Evolutionary conservation across 208 protist species (phyloP), one percentile per base, ranked within the genome.

Genomic region (Crithidia acanthocephali): DNA sequence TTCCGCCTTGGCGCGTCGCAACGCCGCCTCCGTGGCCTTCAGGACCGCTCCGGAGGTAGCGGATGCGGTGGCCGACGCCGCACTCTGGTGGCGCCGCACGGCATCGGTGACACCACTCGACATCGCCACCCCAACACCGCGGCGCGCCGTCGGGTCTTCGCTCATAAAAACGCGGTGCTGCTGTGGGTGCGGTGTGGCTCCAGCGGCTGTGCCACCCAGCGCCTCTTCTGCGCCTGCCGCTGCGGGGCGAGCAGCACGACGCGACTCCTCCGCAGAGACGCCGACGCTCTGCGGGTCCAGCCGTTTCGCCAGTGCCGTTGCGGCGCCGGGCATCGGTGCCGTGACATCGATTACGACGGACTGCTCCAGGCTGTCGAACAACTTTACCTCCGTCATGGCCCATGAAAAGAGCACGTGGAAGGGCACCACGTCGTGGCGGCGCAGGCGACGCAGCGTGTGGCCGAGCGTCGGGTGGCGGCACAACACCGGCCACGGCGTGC

Each of bases 401-500:
- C 84, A 90, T 20, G 84, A 77, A 32, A 86, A 69, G 22, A 90
- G 71, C n/a, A 86, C 69, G 69, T 90, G 84, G 23, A 90, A 68
- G 6, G 84, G 84, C 55, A 90, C 64, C 20, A 86, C 47, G 25
- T 79, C 76, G 47, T 83, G 53, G 13, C 69, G 79, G 20, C 66
- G 40, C 62, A 81, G 61, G 20, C 57, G 61, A 9, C 70, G 74
- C 68, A 85, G 71, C 22, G 76, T 28, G 5, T 15, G 18, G 2
- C 75, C 72, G 45, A 72, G 68, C 3, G 25, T 35, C 5, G 64
- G 58, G 40, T 68, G 63, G 7, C 76, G 73, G 22, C 66, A 67
- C 40, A 87, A 60, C 37, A 44, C 52, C 8, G 47, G 59, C 84
- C 84, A 90, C 28, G 65, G 53, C 20, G 78, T 81, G 30, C 52